Conservation (phyloP, 2,329 filamentous ascomycete genomes). For the Calycina marina region DNA sequence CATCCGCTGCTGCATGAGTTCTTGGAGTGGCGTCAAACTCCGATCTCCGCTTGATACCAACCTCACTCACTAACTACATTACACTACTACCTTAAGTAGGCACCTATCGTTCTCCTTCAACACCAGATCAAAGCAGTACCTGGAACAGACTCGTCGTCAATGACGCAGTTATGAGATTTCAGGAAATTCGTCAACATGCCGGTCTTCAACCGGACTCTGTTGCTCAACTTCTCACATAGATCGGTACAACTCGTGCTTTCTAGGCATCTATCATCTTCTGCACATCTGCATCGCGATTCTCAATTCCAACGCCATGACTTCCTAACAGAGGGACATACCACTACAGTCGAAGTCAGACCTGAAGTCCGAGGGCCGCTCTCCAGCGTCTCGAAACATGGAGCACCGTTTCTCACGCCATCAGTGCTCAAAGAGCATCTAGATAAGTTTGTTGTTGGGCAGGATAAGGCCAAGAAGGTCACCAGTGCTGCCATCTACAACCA, state of each 20-base stretch:
- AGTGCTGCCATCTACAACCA: constrained; percentile 94
- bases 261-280: constrained; percentile 5
- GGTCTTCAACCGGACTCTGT: constrained; percentile 11
- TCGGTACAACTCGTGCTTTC: constrained; percentile 5
- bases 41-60: too few species aligned
- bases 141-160: not conserved
- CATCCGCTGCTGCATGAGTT: too few species aligned
- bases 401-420: constrained; percentile 48
- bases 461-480: constrained; percentile 84
- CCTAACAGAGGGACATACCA: constrained; percentile 36
- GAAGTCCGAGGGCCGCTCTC: constrained; percentile 49
- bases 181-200: constrained; percentile 8
- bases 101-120: not conserved
- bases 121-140: not conserved
- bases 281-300: constrained; percentile 1
- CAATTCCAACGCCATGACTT: constrained; percentile 40
- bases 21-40: too few species aligned
- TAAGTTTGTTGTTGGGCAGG: constrained; percentile 91
- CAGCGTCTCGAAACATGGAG: constrained; percentile 33
- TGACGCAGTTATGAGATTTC: constrained; percentile 12
- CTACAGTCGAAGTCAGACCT: constrained; percentile 45
- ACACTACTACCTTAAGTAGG: too few species aligned
- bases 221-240: not conserved
- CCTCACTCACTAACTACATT: too few species aligned
- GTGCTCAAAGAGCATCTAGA: constrained; percentile 82